Evolutionary conservation across 306 rosid genomes (phyloP), one percentile per base, ranked within the genome.

Genomic region (Pterocarpus macrocarpus): DNA sequence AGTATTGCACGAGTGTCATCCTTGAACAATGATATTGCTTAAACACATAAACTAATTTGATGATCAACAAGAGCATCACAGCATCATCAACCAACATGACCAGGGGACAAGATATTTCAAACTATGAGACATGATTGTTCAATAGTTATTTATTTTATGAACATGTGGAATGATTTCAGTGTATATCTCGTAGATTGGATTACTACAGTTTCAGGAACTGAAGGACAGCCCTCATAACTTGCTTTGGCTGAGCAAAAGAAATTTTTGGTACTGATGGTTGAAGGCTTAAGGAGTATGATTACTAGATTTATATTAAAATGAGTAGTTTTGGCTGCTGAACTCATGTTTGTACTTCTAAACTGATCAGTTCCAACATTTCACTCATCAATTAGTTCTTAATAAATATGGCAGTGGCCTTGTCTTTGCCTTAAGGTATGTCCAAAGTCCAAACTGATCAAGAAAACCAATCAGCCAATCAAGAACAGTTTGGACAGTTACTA

Each of bases 371-470:
- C 49, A 59, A 76, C 28, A 80, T 63, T 70, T 55, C 50, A 68
- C 61, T 56, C 17, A 49, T 33, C 64, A 55, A 64, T 61, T 44
- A 15, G 28, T 41, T 71, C 68, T 50, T 11, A 14, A 63, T 71
- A 66, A 44, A 28, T 8, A 74, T 69, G 50, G 68, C 11, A 47
- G 73, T 32, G 8, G 81, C 43, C 77, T 47, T 38, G 61, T 43
- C 64, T 14, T 52, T 76, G 57, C 61, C 56, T 64, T 45, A 43
- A 68, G 16, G 38, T 71, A 61, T 16, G n/a, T 36, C 68, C 53
- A 71, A 77, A 63, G n/a, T 36, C 68, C 53, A 71, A 77, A 63
- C 22, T 83, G 75, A 44, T 71, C 45, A 53, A 76, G 79, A 63
- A 77, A 75, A 41, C 30, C 8, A 84, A 79, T 66, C 69, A 50